Evolutionary conservation across 2,329 filamentous ascomycete species (phyloP).

Genomic region (Apiospora phragmitis): DNA sequence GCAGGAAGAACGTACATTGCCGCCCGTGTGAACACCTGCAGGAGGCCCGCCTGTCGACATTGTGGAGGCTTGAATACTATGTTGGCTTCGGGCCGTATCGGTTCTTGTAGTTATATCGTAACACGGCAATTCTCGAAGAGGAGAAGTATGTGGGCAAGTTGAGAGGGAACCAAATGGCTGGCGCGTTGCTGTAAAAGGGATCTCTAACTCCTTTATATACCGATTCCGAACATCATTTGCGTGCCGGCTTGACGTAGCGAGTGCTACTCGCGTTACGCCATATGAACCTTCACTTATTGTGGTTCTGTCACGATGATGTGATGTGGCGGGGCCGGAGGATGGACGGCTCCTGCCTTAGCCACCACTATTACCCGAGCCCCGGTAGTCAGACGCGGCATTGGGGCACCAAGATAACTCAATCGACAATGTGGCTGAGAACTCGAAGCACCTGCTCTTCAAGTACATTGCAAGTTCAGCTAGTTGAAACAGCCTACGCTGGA

Average conservation of each 20-base stretch:
- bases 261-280: background rate
- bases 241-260: background rate
- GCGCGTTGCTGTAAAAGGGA: background rate
- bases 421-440: no score
- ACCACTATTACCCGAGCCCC: background rate
- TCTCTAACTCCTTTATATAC: background rate
- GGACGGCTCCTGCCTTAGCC: background rate
- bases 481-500: no score
- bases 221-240: background rate
- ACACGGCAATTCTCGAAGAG: background rate
- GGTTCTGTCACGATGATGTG: background rate
- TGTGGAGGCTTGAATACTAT: background rate
- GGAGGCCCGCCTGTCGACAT: constrained; percentile 1
- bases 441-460: no score
- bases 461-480: no score
- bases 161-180: background rate
- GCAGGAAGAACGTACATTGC: background rate
- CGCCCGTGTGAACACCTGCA: background rate
- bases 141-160: no score
- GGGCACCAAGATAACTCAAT: background rate
- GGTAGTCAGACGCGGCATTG: no score
- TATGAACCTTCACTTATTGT: background rate
- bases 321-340: background rate
- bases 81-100: background rate
- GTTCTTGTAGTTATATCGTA: background rate